phyloP scores from a whole-genome alignment of 371 early-diverging fungal species.

The Phascolomyces articulosus region DNA sequence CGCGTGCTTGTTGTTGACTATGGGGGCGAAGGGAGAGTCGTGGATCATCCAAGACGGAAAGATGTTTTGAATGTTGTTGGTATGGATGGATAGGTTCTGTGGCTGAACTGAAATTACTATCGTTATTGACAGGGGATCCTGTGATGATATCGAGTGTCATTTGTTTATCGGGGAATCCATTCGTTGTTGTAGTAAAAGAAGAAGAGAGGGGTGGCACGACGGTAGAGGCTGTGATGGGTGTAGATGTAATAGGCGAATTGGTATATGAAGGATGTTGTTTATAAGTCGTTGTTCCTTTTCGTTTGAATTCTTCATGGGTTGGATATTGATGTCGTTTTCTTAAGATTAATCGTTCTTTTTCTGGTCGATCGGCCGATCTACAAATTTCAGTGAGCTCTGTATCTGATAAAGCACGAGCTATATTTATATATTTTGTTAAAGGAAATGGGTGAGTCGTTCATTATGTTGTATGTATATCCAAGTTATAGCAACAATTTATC shows the following conservation, averaged over 20 bases:
- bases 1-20: constrained; percentile 10
- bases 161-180: constrained; percentile 30
- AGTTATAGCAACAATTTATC: background rate
- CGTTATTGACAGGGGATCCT: constrained; percentile 14
- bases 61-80: background rate
- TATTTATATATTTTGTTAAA: background rate
- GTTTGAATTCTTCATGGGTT: constrained; percentile 62
- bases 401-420: constrained; percentile 70
- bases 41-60: background rate
- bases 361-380: constrained; percentile 64
- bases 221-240: background rate
- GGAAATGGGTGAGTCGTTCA: too few species aligned
- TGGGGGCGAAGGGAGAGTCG: constrained; percentile 12
- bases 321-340: constrained; percentile 74
- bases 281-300: constrained; percentile 46
- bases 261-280: constrained; percentile 14
- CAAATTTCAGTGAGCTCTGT: constrained; percentile 76
- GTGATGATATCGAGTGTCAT: constrained; percentile 32
- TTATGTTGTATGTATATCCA: background rate
- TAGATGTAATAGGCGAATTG: constrained; percentile 5
- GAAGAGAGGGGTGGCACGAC: background rate
- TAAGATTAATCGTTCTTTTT: constrained; percentile 77
- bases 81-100: too few species aligned
- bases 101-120: background rate
- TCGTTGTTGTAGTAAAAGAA: background rate